Conservation (phyloP, 2,329 filamentous ascomycete species). For the Biscogniauxia mediterranea region DNA sequence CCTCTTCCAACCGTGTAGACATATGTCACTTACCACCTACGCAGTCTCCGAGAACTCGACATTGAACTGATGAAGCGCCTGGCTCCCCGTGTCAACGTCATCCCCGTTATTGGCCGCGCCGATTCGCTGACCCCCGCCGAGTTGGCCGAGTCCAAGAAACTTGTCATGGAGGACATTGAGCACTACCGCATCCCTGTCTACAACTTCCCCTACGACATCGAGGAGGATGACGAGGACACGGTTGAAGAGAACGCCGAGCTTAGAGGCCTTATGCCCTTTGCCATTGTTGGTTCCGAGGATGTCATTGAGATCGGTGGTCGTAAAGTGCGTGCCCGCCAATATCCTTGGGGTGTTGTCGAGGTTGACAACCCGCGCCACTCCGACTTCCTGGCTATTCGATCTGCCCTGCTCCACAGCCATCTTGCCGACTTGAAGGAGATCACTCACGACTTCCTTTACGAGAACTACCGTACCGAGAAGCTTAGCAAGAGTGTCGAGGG, state of each 20-base stretch:
- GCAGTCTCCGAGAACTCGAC: slow-evolving; percentile 92
- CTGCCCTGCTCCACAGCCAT: slow-evolving; percentile 94
- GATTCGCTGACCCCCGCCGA: slow-evolving; percentile 95
- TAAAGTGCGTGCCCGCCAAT: slow-evolving; percentile 90
- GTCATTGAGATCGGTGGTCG: slow-evolving; percentile 90
- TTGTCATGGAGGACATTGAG: slow-evolving; percentile 99
- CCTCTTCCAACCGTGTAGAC: not conserved
- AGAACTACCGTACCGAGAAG: slow-evolving; percentile 99
- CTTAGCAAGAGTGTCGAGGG: slow-evolving; percentile 98
- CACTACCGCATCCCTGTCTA: slow-evolving; percentile 99
- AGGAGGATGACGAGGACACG: slow-evolving; percentile 98
- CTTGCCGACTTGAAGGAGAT: slow-evolving; percentile 98
- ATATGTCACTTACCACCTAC: slow-evolving; percentile 18
- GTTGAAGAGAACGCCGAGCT: slow-evolving; percentile 99
- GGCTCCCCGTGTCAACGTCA: slow-evolving; percentile 96
- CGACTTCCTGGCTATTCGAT: slow-evolving; percentile 96
- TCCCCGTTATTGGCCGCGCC: slow-evolving; percentile 97
- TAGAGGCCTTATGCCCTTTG: slow-evolving; percentile 96
- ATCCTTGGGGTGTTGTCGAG: slow-evolving; percentile 98
- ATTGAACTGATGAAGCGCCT: slow-evolving; percentile 99
- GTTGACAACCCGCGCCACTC: slow-evolving; percentile 99
- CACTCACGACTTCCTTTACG: slow-evolving; percentile 98
- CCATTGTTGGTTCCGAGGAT: slow-evolving; percentile 97
- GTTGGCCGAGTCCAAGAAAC: slow-evolving; percentile 98
- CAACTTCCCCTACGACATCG: slow-evolving; percentile 99